Evolutionary conservation across 352 stramenopile species (phyloP), one percentile per base, ranked within the genome.

Genomic region (Phytophthora crassamura): DNA sequence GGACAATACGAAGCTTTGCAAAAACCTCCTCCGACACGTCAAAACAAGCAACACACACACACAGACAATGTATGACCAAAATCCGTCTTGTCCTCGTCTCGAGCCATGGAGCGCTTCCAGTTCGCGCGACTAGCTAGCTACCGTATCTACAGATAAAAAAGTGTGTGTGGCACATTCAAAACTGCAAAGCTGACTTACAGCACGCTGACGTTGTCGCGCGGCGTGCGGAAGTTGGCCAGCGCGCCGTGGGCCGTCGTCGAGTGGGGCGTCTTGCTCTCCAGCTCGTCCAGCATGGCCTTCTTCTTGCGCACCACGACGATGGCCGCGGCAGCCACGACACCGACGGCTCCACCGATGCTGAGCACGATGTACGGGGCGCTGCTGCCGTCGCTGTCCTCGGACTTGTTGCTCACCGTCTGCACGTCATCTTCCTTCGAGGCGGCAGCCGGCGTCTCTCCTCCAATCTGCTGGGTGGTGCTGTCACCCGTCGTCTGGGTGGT

Each of bases 291-390:
- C 36, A 61, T 22, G 34, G 72, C 50, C 75, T 92, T 89, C 74
- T 92, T 91, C 77, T 84, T 81, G 54, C 83, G 82, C 35, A 89
- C 55, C 0, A 79, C 80, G 10, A 91, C 67, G 63, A 91, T 88
- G 25, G 72, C 80, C 0, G 63, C 73, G 5, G 48, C 83, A 8
- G 83, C 83, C 14, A 90, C 73, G 22, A 82, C 68, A 36, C 68
- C 78, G 0, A 77, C 78, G 5, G 50, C 72, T 0, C 65, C 60
- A n/a, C 82, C 50, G 4, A 83, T 42, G 14, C 59, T 32, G 18
- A 82, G 5, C 8, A 91, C 63, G 59, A 87, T 63, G 15, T 75
- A 60, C 20, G 65, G 68, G 0, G 77, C 38, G n/a, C 59, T 53
- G 10, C 38, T 68, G 18, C 28, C 22, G n/a, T 20, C 36, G 0